Evolutionary conservation across 805 yeast genomes (phyloP).

Genomic region (Nakazawaea pomicola): DNA sequence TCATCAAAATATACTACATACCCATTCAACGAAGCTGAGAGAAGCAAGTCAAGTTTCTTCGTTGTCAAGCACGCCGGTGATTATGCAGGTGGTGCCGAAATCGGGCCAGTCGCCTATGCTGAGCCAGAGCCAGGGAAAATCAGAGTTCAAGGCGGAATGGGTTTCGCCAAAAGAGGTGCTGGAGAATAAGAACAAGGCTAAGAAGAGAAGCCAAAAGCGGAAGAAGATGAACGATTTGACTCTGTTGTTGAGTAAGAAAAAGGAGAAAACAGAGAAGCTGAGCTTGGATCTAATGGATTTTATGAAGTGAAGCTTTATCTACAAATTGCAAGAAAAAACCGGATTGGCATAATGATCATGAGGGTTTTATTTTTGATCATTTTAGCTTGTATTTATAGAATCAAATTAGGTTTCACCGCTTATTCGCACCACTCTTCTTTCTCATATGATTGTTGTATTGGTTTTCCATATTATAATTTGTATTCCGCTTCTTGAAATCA

Average conservation of each 20-base stretch:
- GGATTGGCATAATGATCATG: no score
- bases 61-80: no score
- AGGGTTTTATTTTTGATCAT: not conserved
- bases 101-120: no score
- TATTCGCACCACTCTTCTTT: slow-evolving; percentile 3
- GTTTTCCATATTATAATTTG: slow-evolving; percentile 1
- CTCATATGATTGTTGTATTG: slow-evolving; percentile 9
- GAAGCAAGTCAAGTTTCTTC: not conserved
- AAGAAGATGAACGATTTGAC: slow-evolving; percentile 22
- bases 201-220: slow-evolving; percentile 17
- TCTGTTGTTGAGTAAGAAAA: slow-evolving; percentile 15
- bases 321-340: no score
- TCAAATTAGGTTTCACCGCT: not conserved
- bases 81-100: no score
- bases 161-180: slow-evolving; percentile 1
- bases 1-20: slow-evolving; percentile 10
- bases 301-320: slow-evolving; percentile 16
- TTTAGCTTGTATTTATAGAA: not conserved
- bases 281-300: slow-evolving; percentile 23
- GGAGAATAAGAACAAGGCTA: not conserved
- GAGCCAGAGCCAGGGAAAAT: no score
- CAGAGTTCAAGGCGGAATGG: slow-evolving; percentile 11
- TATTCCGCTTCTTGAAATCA: slow-evolving; percentile 1
- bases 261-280: slow-evolving; percentile 13
- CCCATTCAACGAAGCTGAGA: not conserved